Conservation (phyloP, 75 land plant species). For the Isoetes taiwanensis region DNA sequence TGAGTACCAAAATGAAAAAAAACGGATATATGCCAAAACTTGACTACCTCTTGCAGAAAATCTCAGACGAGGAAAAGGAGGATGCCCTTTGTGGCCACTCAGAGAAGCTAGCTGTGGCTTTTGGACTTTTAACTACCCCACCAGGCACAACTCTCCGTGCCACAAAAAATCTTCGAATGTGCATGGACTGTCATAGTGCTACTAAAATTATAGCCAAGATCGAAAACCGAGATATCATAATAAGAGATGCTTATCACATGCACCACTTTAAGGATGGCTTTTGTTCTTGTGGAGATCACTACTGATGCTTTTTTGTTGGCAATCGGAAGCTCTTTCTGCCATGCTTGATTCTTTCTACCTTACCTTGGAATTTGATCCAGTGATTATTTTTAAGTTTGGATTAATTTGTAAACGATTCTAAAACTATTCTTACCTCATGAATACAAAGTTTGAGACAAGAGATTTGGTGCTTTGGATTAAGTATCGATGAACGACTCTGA, state of each 20-base stretch:
- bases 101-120: conserved; percentile 53
- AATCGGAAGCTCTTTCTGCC: too few relatives aligned
- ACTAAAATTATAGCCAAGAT: conserved; percentile 43
- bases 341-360: too few relatives aligned
- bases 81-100: conserved; percentile 34
- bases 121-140: conserved; percentile 28
- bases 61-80: conserved; percentile 50
- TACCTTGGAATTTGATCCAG: too few relatives aligned
- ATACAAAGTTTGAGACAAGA: too few relatives aligned
- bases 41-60: conserved; percentile 28
- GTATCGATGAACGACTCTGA: too few relatives aligned
- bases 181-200: conserved; percentile 43
- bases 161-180: conserved; percentile 44
- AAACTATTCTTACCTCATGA: too few relatives aligned
- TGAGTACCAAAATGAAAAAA: conserved; percentile 19
- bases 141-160: conserved; percentile 28
- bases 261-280: conserved; percentile 47
- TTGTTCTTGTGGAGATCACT: conserved; percentile 58
- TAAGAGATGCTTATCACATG: conserved; percentile 42
- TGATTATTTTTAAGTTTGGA: too few relatives aligned
- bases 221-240: conserved; percentile 35
- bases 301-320: too few relatives aligned
- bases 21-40: conserved; percentile 38
- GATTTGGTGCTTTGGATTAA: too few relatives aligned
- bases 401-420: too few relatives aligned